Base-by-base conservation (phyloP, 345 rosid species). In the Isatis tinctoria region DNA sequence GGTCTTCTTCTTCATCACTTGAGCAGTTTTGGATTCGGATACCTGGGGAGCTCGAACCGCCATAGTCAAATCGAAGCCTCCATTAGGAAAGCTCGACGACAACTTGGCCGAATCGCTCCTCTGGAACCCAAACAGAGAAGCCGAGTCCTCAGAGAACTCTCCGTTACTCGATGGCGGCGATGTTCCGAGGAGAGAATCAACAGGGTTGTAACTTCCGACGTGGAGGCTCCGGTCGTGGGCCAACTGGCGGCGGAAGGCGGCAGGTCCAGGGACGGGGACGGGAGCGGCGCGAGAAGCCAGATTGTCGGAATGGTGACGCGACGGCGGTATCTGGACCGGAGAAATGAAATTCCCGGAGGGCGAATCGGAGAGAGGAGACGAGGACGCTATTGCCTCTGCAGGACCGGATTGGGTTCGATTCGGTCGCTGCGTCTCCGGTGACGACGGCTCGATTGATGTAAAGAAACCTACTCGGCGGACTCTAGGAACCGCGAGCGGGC, bases 381-480 rank as follows among this genome's bases (percentile, higher is more conserved):
- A 59, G n/a, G 90, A 80, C 28, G 48, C 27, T 13, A 81, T 28
- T 39, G 86, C 53, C 8, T 74, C 82, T 0, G 72, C 81, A 6
- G 90, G 88, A 40, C 80, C 83, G 7, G 96, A 86, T 36, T 79
- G 87, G 67, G 69, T 74, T 33, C 88, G 85, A 53, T 49, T 39
- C 2, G 89, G 84, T 20, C 68, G 80, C 11, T 60, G 76, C 4
- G 60, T 68, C 8, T 80, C 82, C 14, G 65, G 67, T 17, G 82
- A 76, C 13, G 82, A 76, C n/a, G 86, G 82, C 5, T 84, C 86
- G 76, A 84, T 83, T 26, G 82, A 75, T 18, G 92, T 79, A 45
- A 86, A 78, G 84, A 90, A 90, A 16, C 96, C 96, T 39, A 90
- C 90, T n/a, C 83, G 90, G 27, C 92, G 90, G 62, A 90, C 92